Base-by-base conservation (phyloP, 164 flowering plant species). In the Piper betle region DNA sequence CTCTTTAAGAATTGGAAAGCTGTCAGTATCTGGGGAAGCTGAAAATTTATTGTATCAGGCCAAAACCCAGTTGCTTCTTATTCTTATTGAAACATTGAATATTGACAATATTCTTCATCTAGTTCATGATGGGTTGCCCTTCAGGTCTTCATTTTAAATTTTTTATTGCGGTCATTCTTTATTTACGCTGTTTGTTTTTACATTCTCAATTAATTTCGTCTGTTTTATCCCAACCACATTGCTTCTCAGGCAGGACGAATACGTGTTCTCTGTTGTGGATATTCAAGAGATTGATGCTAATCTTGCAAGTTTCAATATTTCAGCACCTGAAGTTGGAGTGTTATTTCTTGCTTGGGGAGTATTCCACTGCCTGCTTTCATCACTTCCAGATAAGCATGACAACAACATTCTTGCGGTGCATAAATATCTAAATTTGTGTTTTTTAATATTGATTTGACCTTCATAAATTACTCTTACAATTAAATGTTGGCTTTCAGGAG, bases 341-440 rank as follows among this genome's bases (percentile, higher is more conserved):
- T 73, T 92, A 63, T 59, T 84, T 66, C 81, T 92, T 61, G 62
- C 98, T 7, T 92, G 98, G 98, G 98, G 95, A 33, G 87, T 84
- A 59, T 85, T 84, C 68, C 82, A 89, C 19, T 87, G 95, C 73
- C 75, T 92, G 53, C 41, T 84, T 69, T 74, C 78, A 46, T 82
- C 98, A 55, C 91, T 89, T 71, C 92, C 93, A 53, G 85, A 75
- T 20, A 82, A 77, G 73, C 78, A 82, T 68, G 86, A 82, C 50
- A 58, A 67, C 66, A 68, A 54, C 72, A 58, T 70, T 62, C 63
- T 87, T 46, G 70, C 72, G 91, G 96, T 87, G 78, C 41, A 64
- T 68, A 38, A 39, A 57, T 62, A 18, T 61, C 10, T 63, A 40
- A 43, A 54, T 37, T 46, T n/a, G 15, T 59, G 10, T n/a, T 15